Evolutionary conservation across 306 rosid species (phyloP), one percentile per base, ranked within the genome.

Genomic region (Chamaecrista fasciculata): DNA sequence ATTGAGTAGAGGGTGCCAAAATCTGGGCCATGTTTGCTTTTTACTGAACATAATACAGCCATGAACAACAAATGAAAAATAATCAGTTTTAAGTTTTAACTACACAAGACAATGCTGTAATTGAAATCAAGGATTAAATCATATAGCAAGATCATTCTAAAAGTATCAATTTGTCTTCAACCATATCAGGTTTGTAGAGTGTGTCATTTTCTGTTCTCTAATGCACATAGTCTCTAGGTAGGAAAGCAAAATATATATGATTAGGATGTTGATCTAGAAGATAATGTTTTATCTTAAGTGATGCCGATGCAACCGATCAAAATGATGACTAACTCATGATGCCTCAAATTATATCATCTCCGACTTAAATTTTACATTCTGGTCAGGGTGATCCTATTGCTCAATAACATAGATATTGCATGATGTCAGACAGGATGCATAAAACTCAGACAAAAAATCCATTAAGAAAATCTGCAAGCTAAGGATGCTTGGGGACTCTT

Each of bases 1-100:
- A 88, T 84, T 91, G 99, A 4, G 91, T 81, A 7, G 92, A 76
- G 25, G 97, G 99, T 37, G 99, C 96, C 89, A 91, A 84, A 86
- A 95, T 95, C 79, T 95, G 97, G 29, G 97, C 99, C 99, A 95
- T 95, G 67, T 83, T 81, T 79, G 81, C 76, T 75, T 68, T 74
- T 73, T 56, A 18, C 85, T 72, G 68, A 43, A 66, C 36, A 72
- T 6, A 15, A 43, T 61, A 2, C 14, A 57, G 48, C 47, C 47
- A 61, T 10, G 14, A 9, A 50, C 34, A 4, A 6, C 61, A 18
- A 44, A 63, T 15, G 57, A 76, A 23, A 49, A 51, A 56, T 34
- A 33, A 34, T n/a, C 31, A 29, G 56, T 8, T 21, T 29, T 23
- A 51, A 29, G 56, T 8, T 21, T 29, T 23, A 51, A 67, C 43